Conservation (phyloP, 768 basidiomycete species). For the Agrocybe pediades region DNA sequence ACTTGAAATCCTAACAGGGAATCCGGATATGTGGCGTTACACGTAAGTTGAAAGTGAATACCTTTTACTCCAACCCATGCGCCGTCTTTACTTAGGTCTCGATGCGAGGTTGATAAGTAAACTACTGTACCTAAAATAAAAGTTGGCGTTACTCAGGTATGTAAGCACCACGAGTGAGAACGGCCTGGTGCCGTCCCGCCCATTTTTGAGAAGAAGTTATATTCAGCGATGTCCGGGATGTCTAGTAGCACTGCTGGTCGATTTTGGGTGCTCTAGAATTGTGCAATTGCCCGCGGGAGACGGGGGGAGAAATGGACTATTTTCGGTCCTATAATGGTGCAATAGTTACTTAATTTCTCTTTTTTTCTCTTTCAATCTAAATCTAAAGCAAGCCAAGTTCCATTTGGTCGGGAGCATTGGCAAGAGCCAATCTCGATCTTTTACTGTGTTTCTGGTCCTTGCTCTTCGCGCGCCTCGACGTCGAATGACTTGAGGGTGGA, state of each 20-base stretch:
- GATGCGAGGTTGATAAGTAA: conserved; percentile 19
- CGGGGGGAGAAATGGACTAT: conserved; percentile 41
- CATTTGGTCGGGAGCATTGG: conserved; percentile 37
- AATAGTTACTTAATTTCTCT: too few relatives aligned
- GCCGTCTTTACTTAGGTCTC: conserved; percentile 28
- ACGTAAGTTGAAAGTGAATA: conserved; percentile 34
- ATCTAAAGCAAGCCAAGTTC: conserved; percentile 44
- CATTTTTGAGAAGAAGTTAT: conserved; percentile 29
- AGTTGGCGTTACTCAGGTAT: too few relatives aligned
- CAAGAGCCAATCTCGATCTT: conserved; percentile 34
- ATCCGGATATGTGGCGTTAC: conserved; percentile 47
- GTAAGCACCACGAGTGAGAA: too few relatives aligned
- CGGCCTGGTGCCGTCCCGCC: too few relatives aligned
- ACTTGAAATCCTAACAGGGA: conserved; percentile 24
- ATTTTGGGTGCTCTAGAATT: conserved; percentile 30
- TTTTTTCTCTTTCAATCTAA: too few relatives aligned
- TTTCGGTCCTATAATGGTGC: conserved; percentile 36
- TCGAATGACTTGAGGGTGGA: too few relatives aligned
- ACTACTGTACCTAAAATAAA: conserved; percentile 27
- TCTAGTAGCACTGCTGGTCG: conserved; percentile 13
- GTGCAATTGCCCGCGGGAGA: conserved; percentile 50
- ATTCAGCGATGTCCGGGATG: conserved; percentile 35
- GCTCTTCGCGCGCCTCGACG: conserved; percentile 19
- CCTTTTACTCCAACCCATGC: conserved; percentile 25
- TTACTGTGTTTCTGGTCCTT: conserved; percentile 5